Evolutionary conservation across 371 early-diverging fungal species (phyloP).

Genomic region (Funneliformis caledonium): DNA sequence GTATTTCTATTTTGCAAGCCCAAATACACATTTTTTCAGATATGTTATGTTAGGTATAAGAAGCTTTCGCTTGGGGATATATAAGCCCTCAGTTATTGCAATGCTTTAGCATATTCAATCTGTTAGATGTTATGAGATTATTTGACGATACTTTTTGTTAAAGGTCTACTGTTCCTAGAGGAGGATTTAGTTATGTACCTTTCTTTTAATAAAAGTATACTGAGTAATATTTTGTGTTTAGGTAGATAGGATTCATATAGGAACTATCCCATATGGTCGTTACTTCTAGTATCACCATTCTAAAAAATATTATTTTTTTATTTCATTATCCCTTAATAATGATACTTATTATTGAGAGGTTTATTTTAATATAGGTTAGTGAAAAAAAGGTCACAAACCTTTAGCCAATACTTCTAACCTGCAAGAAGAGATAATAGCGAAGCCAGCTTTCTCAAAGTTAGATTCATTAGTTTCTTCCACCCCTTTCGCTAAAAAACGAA

Average conservation of each 20-base stretch:
- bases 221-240: neutral
- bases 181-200: slow-evolving; percentile 14
- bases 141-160: neutral
- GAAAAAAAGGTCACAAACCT: neutral
- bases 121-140: neutral
- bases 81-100: slow-evolving; percentile 20
- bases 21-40: neutral
- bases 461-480: neutral
- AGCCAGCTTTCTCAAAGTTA: neutral
- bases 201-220: slow-evolving; percentile 4
- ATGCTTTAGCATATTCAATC: slow-evolving; percentile 7
- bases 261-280: neutral
- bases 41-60: neutral
- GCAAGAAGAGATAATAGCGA: slow-evolving; percentile 10
- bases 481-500: neutral
- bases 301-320: neutral
- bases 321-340: neutral
- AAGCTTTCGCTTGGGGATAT: slow-evolving; percentile 10
- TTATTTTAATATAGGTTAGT: neutral
- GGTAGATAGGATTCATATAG: neutral
- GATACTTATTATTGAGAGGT: neutral
- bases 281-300: slow-evolving; percentile 8
- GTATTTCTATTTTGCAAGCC: neutral
- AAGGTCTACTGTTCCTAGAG: slow-evolving; percentile 25
- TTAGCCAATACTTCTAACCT: neutral